A percentile compares a stretch with the other conserved stretches of the same genome.
Evolutionary conservation across 2,329 filamentous ascomycete genomes (phyloP).

Genomic region (Chalara sp.): DNA sequence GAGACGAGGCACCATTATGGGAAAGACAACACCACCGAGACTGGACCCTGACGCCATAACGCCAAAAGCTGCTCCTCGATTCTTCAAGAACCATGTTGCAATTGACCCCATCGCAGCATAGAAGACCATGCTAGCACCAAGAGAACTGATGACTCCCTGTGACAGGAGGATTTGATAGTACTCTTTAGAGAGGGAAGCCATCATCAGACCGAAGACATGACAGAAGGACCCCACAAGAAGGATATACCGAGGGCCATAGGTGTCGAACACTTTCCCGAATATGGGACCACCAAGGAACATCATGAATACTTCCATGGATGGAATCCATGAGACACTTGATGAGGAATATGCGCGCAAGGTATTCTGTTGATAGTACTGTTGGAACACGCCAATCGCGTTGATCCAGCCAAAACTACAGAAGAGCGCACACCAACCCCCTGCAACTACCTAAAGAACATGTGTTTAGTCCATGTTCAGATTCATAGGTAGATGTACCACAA

Average conservation of each 20-base stretch:
- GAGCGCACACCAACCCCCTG: constrained; percentile 37
- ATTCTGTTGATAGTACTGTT: constrained; percentile 3
- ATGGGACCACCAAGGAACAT: constrained; percentile 42
- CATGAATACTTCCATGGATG: constrained; percentile 3
- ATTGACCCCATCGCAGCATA: constrained; percentile 33
- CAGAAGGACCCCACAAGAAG: constrained; percentile 44
- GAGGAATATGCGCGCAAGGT: constrained; percentile 1
- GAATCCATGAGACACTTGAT: constrained; percentile 2
- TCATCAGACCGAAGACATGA: constrained; percentile 56
- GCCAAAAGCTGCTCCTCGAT: constrained; percentile 39
- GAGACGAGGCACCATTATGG: constrained; percentile 52
- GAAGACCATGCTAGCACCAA: constrained; percentile 38
- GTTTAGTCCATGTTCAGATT: no score
- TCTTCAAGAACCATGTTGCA: constrained; percentile 40
- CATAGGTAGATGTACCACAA: no score
- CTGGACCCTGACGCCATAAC: constrained; percentile 40
- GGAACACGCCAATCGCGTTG: constrained; percentile 16
- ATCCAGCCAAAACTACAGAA: constrained; percentile 46
- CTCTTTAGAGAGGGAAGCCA: constrained; percentile 48
- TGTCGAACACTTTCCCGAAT: constrained; percentile 56
- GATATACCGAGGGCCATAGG: constrained; percentile 51
- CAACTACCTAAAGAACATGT: constrained; percentile 31
- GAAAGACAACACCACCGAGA: constrained; percentile 50
- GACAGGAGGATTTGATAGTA: constrained; percentile 47
- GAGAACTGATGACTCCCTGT: constrained; percentile 37